Conservation (phyloP, 768 basidiomycete species). For the Termitomyces eurrhizus region DNA sequence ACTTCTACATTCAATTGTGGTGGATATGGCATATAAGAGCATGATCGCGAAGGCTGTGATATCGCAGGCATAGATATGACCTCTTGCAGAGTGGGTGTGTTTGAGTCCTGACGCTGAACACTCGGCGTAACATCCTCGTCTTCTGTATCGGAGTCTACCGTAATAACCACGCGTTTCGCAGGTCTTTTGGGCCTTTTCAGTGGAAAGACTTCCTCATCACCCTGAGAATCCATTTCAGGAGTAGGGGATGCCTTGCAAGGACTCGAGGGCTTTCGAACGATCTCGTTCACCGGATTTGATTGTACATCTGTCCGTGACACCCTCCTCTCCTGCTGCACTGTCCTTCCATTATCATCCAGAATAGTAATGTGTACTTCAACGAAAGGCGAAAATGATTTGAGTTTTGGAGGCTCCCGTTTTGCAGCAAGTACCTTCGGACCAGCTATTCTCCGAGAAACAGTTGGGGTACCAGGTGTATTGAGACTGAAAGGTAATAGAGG, state of each 20-base stretch:
- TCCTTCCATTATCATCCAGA: slow-evolving; percentile 56
- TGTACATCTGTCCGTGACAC: slow-evolving; percentile 44
- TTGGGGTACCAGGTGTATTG: slow-evolving; percentile 36
- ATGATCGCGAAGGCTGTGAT: slow-evolving; percentile 9
- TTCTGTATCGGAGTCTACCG: slow-evolving; percentile 45
- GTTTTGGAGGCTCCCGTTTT: slow-evolving; percentile 28
- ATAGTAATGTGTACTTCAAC: slow-evolving; percentile 67
- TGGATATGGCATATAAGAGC: slow-evolving; percentile 11
- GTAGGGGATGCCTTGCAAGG: background rate
- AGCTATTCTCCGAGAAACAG: slow-evolving; percentile 18
- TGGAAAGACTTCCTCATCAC: slow-evolving; percentile 21
- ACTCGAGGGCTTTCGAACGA: background rate
- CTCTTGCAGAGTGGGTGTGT: background rate
- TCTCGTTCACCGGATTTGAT: slow-evolving; percentile 25
- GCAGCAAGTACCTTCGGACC: slow-evolving; percentile 21
- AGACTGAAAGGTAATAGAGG: slow-evolving; percentile 28
- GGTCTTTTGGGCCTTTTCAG: slow-evolving; percentile 24
- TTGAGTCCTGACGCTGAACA: slow-evolving; percentile 13
- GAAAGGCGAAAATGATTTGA: slow-evolving; percentile 39
- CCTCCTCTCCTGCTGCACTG: slow-evolving; percentile 57
- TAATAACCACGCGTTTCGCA: slow-evolving; percentile 22
- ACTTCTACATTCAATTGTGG: slow-evolving; percentile 32
- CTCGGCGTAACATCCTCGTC: slow-evolving; percentile 14
- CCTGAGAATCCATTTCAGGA: slow-evolving; percentile 14
- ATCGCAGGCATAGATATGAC: background rate